Base-by-base conservation (phyloP, 345 rosid genomes). In the Citrus mangshanensis region DNA sequence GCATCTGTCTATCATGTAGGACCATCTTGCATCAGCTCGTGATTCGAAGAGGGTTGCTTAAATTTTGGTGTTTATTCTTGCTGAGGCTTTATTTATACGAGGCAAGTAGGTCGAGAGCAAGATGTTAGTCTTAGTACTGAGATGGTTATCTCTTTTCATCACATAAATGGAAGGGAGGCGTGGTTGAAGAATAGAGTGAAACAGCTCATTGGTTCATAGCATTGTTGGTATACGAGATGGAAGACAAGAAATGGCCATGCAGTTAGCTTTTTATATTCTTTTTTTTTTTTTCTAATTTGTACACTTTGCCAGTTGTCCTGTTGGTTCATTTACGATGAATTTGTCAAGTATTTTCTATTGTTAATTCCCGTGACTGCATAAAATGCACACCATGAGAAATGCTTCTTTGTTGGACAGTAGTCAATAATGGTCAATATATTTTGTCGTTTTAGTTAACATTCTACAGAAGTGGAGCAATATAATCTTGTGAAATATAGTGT, bases 21-120 rank as follows among this genome's bases (percentile, higher is more conserved):
- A 94, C 78, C 98, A 93, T 87, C 73, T 94, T 73, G 89, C 96
- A 35, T 86, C 97, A 72, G 84, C 92, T 77, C 95, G 96, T 27
- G 97, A 90, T 85, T 87, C 91, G 40, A 94, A 84, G 87, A 93
- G 91, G 79, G 91, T 85, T 72, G 77, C 78, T 58, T 82, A 81
- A 83, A 77, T 78, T 61, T 78, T 68, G 66, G 66, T 5, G 10
- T 7, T 62, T n/a, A 27, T 27, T 69, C 58, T 62, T 9, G 1
- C 35, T 22, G 49, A 68, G 10, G 67, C 67, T 74, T 12, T 74
- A 54, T 65, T 66, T 58, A 51, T 75, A 40, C 0, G 62, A 66
- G 71, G 82, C 73, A 58, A 59, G 66, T 73, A 67, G 67, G 63
- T 66, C 35, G 1, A 24, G 34, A 80, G 68, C 60, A 66, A 63